Evolutionary conservation across 2,329 filamentous ascomycete genomes (phyloP), one percentile per base, ranked within the genome.

Genomic region (Orbilia blumenaviensis): DNA sequence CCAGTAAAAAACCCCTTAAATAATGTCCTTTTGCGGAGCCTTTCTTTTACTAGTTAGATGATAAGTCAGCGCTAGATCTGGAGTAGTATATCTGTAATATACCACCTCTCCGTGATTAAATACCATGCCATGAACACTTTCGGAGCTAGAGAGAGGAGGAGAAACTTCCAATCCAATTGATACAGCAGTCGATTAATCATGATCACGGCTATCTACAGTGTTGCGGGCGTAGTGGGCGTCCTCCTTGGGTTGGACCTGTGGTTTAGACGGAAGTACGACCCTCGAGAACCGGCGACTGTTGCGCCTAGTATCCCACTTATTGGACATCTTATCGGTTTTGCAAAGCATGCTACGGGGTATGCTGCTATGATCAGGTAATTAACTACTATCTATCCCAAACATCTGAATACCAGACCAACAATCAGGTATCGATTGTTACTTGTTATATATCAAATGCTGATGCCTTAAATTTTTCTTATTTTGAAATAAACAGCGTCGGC

Each of bases 281-380:
- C 50, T 6, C 25, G 29, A 6, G 50, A 68, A 14, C 64, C 64
- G 2, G 9, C 25, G 8, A 41, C 50, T 16, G 8, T 68, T 14
- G 25, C 38, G 14, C 64, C 64, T 7, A 14, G 6, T 12, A 50
- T 61, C 12, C 64, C 64, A 38, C 34, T 68, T 12, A 48, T 68
- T 18, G 50, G 52, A 6, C 52, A 68, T 50, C 16, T 68, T 2
- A 38, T 68, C 12, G 52, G 64, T 21, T 61, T 68, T 14, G 5
- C 38, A 8, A 68, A 27, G 8, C 41, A 60, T 44, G 64, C 50
- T 16, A 46, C 64, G 4, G 52, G 50, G 21, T 66, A 54, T 21
- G 27, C 50, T 38, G 50, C 50, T 12, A 56, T 56, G n/a, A 25
- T 56, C 5, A 38, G 52, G 52, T 56, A 56, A n/a, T 27, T 16